These are phyloP conservation scores for Xylaria digitata DNA, from an alignment of 2,329 filamentous ascomycete species.

Conservation along the genomic window DNA sequence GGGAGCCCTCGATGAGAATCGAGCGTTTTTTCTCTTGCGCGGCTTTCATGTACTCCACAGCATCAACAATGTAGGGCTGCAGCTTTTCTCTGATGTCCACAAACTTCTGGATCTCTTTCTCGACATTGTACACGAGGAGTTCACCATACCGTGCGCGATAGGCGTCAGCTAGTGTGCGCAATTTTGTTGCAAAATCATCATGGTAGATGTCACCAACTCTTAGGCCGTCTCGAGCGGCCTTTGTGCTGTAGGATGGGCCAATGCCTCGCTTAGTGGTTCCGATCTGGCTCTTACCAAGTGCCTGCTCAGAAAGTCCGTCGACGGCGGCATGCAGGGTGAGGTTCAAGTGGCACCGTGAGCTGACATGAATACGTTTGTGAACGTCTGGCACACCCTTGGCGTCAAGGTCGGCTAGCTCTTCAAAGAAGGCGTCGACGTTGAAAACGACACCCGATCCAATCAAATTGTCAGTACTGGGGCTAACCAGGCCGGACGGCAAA, in stretches of 20 bases:
- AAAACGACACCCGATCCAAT: constrained; percentile 73
- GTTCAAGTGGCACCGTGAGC: constrained; percentile 70
- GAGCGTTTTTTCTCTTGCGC: constrained; percentile 69
- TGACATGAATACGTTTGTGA: constrained; percentile 69
- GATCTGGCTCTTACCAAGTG: constrained; percentile 52
- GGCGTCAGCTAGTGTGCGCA: constrained; percentile 68
- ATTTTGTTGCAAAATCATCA: constrained; percentile 72
- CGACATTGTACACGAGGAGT: constrained; percentile 72
- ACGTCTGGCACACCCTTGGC: constrained; percentile 67
- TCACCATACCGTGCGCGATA: constrained; percentile 77
- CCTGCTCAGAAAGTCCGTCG: constrained; percentile 73
- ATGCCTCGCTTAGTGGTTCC: constrained; percentile 40
- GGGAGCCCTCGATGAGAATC: constrained; percentile 76
- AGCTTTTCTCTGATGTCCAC: constrained; percentile 68
- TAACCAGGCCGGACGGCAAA: constrained; percentile 76
- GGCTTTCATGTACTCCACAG: constrained; percentile 70
- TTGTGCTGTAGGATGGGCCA: constrained; percentile 58
- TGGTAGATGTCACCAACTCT: constrained; percentile 75
- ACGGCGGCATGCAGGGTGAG: constrained; percentile 73
- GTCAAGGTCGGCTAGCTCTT: constrained; percentile 70
- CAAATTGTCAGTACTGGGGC: constrained; percentile 76
- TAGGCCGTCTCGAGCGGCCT: constrained; percentile 73
- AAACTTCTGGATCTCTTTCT: constrained; percentile 74
- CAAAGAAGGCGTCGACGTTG: constrained; percentile 69
- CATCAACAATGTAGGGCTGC: constrained; percentile 72